A percentile compares a stretch with the other conserved stretches of the same genome.
Conservation (phyloP, 176 grass and related monocot genomes). For the Oryza glumipatula region DNA sequence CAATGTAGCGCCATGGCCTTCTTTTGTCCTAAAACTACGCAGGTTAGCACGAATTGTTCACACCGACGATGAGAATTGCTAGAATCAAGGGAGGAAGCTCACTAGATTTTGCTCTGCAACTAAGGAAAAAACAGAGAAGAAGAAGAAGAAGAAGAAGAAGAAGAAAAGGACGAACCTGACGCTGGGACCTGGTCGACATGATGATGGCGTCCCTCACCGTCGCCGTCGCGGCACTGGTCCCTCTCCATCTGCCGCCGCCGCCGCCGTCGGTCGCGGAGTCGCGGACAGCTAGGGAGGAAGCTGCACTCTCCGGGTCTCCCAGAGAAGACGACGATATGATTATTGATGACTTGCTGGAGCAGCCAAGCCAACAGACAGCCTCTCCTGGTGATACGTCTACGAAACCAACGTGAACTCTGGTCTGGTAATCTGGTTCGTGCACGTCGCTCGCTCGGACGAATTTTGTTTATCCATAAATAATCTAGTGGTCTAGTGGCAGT, state of each 20-base stretch:
- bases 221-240: neutral
- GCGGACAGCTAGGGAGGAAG: neutral
- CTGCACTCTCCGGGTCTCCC: neutral
- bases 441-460: no score
- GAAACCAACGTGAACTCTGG: neutral
- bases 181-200: constrained; percentile 15
- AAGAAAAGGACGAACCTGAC: neutral
- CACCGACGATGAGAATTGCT: neutral
- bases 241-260: constrained; percentile 25
- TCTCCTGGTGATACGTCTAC: neutral
- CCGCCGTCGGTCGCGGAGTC: neutral
- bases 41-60: neutral
- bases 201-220: neutral
- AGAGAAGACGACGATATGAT: neutral
- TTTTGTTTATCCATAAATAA: no score
- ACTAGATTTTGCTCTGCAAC: neutral
- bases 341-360: neutral
- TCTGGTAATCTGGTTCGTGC: no score
- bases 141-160: neutral
- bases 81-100: neutral
- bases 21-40: neutral
- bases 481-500: no score
- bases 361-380: neutral
- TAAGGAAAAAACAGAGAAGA: neutral
- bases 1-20: neutral